Evolutionary conservation across 768 basidiomycete genomes (phyloP).

Genomic region (Leucosporidium yakuticum): DNA sequence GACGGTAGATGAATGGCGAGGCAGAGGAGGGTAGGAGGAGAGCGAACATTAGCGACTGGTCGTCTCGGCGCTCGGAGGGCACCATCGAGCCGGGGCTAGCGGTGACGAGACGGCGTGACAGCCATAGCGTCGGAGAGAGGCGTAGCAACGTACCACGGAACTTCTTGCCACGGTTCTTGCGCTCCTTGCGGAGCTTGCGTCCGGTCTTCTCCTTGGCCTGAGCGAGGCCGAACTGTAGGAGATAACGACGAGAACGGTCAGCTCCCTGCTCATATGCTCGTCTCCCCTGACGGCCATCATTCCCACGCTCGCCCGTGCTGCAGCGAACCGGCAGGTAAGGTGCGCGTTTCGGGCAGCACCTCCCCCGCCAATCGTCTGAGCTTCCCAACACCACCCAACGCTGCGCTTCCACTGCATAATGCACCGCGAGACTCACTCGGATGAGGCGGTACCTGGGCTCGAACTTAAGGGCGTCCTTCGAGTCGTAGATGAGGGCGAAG

Average conservation of each 20-base stretch:
- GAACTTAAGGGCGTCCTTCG: conserved; percentile 86
- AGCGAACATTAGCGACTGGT: not conserved
- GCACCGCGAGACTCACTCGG: conserved; percentile 58
- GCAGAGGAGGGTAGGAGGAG: not conserved
- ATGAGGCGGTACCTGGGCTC: conserved; percentile 94
- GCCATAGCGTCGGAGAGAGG: not conserved
- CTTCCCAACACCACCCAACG: not conserved
- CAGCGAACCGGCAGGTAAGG: not conserved
- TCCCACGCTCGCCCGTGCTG: not conserved
- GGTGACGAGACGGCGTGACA: not conserved
- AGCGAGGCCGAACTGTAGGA: conserved; percentile 46
- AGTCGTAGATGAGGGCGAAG: conserved; percentile 95
- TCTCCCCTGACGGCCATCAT: not conserved
- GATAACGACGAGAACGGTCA: not conserved
- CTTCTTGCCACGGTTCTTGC: conserved; percentile 99
- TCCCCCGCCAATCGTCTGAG: not conserved
- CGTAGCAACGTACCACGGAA: conserved; percentile 94
- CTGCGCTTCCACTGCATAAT: not conserved
- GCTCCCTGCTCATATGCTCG: no score
- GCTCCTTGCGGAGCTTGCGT: conserved; percentile 97
- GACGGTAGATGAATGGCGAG: not conserved
- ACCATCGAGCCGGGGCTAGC: not conserved
- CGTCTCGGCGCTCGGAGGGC: not conserved
- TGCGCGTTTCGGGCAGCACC: not conserved
- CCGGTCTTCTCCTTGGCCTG: conserved; percentile 81